These are phyloP conservation scores for Botryobasidium botryosum DNA, from an alignment of 768 basidiomycete genomes.

Conservation along the genomic window DNA sequence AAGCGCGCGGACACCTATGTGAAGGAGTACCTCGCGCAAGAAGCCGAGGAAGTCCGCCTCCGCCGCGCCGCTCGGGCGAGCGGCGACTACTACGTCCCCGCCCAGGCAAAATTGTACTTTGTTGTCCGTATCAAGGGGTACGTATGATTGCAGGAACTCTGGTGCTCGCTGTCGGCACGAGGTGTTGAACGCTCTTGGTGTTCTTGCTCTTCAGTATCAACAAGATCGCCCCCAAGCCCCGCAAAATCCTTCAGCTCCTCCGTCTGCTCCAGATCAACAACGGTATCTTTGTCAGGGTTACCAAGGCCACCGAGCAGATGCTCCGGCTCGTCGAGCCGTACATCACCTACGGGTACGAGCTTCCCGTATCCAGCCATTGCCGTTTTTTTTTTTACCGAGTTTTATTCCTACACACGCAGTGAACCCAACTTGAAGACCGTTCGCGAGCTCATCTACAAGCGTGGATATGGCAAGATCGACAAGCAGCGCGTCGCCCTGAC, in stretches of 20 bases:
- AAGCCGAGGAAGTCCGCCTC: constrained; percentile 92
- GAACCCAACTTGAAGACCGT: constrained; percentile 94
- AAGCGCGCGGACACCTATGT: constrained; percentile 98
- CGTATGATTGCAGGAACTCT: too few species aligned
- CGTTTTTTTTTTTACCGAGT: constrained; percentile 3
- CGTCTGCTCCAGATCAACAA: constrained; percentile 99
- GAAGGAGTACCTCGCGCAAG: constrained; percentile 84
- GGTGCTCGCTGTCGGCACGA: not conserved
- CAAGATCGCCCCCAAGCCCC: constrained; percentile 97
- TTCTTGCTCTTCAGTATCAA: constrained; percentile 61
- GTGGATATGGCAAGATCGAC: constrained; percentile 95
- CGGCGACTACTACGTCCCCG: constrained; percentile 95
- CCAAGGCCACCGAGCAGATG: constrained; percentile 94
- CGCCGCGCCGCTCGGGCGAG: constrained; percentile 81
- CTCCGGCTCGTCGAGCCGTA: constrained; percentile 95
- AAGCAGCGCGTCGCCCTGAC: constrained; percentile 93
- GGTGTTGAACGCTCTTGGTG: not conserved
- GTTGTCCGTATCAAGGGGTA: constrained; percentile 94
- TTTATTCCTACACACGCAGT: constrained; percentile 24
- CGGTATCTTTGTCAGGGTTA: constrained; percentile 95
- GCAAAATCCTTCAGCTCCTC: constrained; percentile 96
- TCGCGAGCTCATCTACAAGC: constrained; percentile 97
- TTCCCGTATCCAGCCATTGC: not conserved
- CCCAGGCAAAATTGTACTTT: constrained; percentile 94
- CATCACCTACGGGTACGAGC: constrained; percentile 78